Percentiles rank a stretch among this genome's conserved stretches.
Conservation (phyloP, 306 rosid genomes). For the Vachellia collinsii region DNA sequence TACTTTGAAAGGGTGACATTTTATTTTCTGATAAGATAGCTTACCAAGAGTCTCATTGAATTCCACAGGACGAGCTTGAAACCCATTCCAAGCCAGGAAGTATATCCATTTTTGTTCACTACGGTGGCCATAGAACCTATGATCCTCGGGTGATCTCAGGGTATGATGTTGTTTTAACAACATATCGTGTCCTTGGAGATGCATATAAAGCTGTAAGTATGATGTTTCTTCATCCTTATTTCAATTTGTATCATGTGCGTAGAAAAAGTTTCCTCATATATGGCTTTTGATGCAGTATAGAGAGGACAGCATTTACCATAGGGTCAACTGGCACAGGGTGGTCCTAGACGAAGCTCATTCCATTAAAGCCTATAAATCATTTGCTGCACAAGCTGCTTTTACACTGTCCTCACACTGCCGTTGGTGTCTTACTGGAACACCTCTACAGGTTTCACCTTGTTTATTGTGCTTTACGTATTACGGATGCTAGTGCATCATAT, state of each 20-base stretch:
- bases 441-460: slow-evolving; percentile 72
- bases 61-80: slow-evolving; percentile 85
- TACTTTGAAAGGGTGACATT: not conserved
- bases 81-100: slow-evolving; percentile 65
- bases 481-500: not conserved
- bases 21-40: slow-evolving; percentile 21
- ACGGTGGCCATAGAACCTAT: slow-evolving; percentile 72
- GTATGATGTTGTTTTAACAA: slow-evolving; percentile 81
- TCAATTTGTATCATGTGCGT: too few relatives aligned
- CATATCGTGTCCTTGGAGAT: too few relatives aligned
- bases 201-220: too few relatives aligned
- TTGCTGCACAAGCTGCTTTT: too few relatives aligned
- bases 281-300: too few relatives aligned
- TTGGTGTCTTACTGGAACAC: slow-evolving; percentile 95
- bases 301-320: too few relatives aligned
- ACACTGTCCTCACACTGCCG: too few relatives aligned
- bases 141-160: slow-evolving; percentile 54
- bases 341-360: too few relatives aligned
- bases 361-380: too few relatives aligned
- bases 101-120: slow-evolving; percentile 74
- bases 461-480: not conserved
- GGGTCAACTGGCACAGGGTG: too few relatives aligned
- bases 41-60: slow-evolving; percentile 29
- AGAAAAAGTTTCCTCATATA: too few relatives aligned
- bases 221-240: too few relatives aligned